These are phyloP conservation scores for Lentinula boryana DNA, from an alignment of 768 basidiomycete species.

Conservation along the genomic window DNA sequence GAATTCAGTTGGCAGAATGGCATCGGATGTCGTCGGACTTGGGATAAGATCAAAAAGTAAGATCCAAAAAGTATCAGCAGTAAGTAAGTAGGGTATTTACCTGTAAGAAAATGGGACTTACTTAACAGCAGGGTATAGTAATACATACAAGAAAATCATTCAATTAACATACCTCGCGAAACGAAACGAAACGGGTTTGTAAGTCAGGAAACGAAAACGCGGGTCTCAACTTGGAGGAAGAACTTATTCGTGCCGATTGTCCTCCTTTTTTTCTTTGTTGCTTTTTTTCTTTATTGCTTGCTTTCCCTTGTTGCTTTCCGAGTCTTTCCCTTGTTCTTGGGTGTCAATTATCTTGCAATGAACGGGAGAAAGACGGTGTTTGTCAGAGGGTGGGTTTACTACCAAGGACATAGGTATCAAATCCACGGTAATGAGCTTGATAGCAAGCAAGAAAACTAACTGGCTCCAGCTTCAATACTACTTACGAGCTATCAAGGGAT, in stretches of 20 bases:
- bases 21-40: background rate
- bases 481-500: too few relatives aligned
- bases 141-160: too few relatives aligned
- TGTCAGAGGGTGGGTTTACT: background rate
- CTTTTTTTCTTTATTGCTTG: too few relatives aligned
- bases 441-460: background rate
- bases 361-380: background rate
- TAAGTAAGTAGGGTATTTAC: too few relatives aligned
- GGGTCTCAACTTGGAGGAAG: background rate
- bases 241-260: background rate
- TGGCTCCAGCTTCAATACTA: too few relatives aligned
- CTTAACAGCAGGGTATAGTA: too few relatives aligned
- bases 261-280: background rate
- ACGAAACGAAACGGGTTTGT: too few relatives aligned
- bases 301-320: background rate
- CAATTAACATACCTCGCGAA: too few relatives aligned
- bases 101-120: background rate
- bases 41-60: background rate
- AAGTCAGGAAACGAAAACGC: background rate
- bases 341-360: background rate
- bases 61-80: background rate
- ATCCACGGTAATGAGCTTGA: background rate
- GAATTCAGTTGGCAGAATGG: background rate
- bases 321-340: background rate
- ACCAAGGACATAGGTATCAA: background rate